phyloP scores from a whole-genome alignment of 345 rosid species.

The Eucalyptus sideroxylon region DNA sequence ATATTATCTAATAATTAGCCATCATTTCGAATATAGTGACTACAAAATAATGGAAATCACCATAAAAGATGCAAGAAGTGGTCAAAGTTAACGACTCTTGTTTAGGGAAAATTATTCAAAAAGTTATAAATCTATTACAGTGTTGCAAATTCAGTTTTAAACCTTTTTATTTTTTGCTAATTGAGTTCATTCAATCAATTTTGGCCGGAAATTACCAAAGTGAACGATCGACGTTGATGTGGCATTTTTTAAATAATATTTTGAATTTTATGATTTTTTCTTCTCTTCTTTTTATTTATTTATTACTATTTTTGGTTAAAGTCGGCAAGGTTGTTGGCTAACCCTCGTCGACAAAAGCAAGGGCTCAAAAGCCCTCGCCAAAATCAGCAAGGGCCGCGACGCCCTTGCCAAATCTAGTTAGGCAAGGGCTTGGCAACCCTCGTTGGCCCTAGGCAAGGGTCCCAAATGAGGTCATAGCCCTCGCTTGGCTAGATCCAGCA shows the following conservation, averaged over 20 bases:
- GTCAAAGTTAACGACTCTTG: background rate
- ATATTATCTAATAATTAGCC: background rate
- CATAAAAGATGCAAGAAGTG: accelerated
- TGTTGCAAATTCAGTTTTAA: accelerated
- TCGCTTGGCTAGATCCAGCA: accelerated
- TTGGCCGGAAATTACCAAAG: accelerated
- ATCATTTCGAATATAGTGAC: background rate
- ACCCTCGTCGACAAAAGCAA: accelerated
- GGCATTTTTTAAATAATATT: too few relatives aligned
- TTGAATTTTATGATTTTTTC: too few relatives aligned
- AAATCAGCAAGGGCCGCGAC: accelerated
- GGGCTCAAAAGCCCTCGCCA: too few relatives aligned
- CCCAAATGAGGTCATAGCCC: accelerated
- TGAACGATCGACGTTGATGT: accelerated
- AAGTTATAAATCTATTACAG: accelerated
- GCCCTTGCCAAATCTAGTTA: too few relatives aligned
- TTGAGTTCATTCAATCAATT: accelerated
- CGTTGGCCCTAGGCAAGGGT: too few relatives aligned
- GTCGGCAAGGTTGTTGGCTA: accelerated
- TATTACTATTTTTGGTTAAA: too few relatives aligned
- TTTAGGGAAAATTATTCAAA: too few relatives aligned
- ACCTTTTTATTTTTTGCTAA: accelerated
- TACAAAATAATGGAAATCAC: background rate
- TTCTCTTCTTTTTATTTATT: too few relatives aligned
- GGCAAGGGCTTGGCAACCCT: too few relatives aligned